phyloP scores from a whole-genome alignment of 2,329 filamentous ascomycete genomes.

The Epichloe baconii region DNA sequence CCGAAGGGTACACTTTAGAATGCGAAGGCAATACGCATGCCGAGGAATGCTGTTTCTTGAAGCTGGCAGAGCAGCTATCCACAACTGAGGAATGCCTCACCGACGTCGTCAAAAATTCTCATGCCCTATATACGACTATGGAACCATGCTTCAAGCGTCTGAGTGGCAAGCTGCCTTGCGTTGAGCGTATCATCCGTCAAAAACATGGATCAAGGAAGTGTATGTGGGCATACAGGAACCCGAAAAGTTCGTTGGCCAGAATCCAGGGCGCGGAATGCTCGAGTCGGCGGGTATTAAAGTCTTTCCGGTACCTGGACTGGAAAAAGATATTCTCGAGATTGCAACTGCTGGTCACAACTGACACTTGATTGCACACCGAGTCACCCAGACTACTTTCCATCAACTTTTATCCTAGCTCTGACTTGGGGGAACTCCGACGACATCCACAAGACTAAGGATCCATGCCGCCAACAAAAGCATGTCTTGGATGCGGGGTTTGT shows the following conservation, averaged over 20 bases:
- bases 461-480: not conserved
- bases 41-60: slow-evolving; percentile 81
- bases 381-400: not conserved
- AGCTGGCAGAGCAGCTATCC: slow-evolving; percentile 41
- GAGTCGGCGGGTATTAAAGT: slow-evolving; percentile 62
- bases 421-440: not conserved
- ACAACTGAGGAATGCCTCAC: slow-evolving; percentile 43
- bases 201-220: slow-evolving; percentile 55
- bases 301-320: slow-evolving; percentile 59
- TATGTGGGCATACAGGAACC: slow-evolving; percentile 85
- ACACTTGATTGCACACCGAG: slow-evolving; percentile 5
- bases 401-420: not conserved
- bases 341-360: slow-evolving; percentile 65
- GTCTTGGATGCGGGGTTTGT: not conserved
- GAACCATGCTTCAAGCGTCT: slow-evolving; percentile 67
- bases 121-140: slow-evolving; percentile 77
- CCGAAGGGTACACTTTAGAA: slow-evolving; percentile 84
- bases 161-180: slow-evolving; percentile 64
- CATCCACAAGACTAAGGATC: not conserved
- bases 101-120: slow-evolving; percentile 16
- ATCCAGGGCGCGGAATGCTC: slow-evolving; percentile 59
- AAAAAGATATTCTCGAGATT: slow-evolving; percentile 67
- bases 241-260: slow-evolving; percentile 75
- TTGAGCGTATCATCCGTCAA: slow-evolving; percentile 60
- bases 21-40: slow-evolving; percentile 89